Evolutionary conservation across 805 yeast species (phyloP), one percentile per base, ranked within the genome.

Genomic region (Kazachstania viticola): DNA sequence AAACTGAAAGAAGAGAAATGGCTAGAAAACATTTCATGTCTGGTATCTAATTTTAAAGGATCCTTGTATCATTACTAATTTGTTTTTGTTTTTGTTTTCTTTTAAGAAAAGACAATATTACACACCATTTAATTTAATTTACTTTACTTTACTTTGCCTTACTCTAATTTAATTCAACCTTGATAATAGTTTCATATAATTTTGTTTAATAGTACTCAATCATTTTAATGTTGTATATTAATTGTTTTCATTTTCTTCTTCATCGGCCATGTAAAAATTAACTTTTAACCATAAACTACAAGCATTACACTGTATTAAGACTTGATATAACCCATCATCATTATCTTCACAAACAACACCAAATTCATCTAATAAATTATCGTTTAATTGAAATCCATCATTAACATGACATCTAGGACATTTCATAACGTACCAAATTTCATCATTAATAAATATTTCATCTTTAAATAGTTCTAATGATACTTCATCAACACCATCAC

Each of bases 281-380:
- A 88, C 85, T 31, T 73, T 73, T 17, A 88, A 56, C 95, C 95
- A 88, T 19, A 85, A 51, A 51, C 94, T 81, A 53, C 97, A 88
- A 21, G 80, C 75, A 9, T 60, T 50, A 51, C 97, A 88, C 46
- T 87, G 95, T 0, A 82, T 73, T 15, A 82, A 64, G 1, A 87
- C 66, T 40, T 78, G 79, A 40, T 63, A 77, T 12, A 73, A 75
- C 22, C 64, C 67, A 0, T 63, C 31, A 12, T 34, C 26, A 14
- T 45, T 48, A 21, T 60, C 58, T 2, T 51, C 41, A 14, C 36
- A 26, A 17, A 14, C 32, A 0, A 69, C 64, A 0, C 74, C 78
- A 33, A 64, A 64, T 4, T 64, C 60, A 13, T 58, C 74, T 34
- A 88, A 61, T 33, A 79, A 80, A 1, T 56, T 47, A 40, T 84